Base-by-base conservation (phyloP, 805 yeast species). In the Kluyveromyces wickerhamii region DNA sequence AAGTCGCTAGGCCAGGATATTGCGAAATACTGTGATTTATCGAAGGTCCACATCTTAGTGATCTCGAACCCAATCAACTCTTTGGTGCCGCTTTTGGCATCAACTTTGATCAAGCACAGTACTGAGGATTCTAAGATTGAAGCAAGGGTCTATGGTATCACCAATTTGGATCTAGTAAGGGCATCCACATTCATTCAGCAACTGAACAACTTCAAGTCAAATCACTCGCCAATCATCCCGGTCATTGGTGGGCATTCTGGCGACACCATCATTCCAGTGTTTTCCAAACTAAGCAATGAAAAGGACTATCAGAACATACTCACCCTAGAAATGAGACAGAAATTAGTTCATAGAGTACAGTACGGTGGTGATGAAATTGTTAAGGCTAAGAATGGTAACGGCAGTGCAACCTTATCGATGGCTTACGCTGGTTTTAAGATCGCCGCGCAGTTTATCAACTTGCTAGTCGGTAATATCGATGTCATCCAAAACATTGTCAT, bases 291-390 rank as follows among this genome's bases (percentile, higher is more conserved):
- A 55, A 53, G 36, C 64, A 54, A 7, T 44, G 38, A 9, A 30
- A 53, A 27, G 37, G 25, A 12, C 39, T 42, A 17, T 49, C 37
- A 33, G 21, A 32, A n/a, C 14, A n/a, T 21, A 4, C 21, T 30
- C 13, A 39, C 54, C 54, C 48, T 52, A 51, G 52, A 57, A 36
- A 54, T 52, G 57, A 54, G 50, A 44, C 75, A 74, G 51, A 72
- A 73, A 42, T 72, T 88, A 49, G 74, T 86, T 51, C 71, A 85
- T 71, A 77, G 97, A 65, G 88, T 88, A 48, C 96, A 88, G 67
- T 87, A 81, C 50, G 95, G 94, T 42, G 97, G 97, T 57, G 97
- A 88, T 59, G 96, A 89, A 63, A 95, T 88, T 31, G 97, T 88
- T 44, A 70, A 82, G 66, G 96, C 96, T 37, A 88, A 88, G 68